Percentiles rank a stretch among this genome's conserved stretches.
These are phyloP conservation scores for Cerioporus squamosus DNA, from an alignment of 1,284 basidiomycete species.

Conservation along the genomic window DNA sequence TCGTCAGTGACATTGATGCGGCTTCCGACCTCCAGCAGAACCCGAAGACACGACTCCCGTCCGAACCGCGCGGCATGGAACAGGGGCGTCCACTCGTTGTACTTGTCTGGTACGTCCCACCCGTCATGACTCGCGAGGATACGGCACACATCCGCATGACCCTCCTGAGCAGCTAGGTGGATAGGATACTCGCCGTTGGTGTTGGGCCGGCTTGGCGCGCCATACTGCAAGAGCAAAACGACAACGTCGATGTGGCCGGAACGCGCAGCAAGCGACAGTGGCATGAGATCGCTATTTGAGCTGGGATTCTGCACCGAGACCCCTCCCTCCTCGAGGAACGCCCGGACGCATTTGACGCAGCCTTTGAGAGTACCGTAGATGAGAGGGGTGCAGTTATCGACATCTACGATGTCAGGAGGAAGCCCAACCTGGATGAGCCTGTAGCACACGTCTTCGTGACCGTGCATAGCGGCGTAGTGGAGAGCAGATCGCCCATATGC, in stretches of 20 bases:
- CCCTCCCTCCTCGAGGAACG: constrained; percentile 72
- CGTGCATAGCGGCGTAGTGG: constrained; percentile 97
- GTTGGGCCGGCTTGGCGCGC: constrained; percentile 84
- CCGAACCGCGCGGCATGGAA: constrained; percentile 96
- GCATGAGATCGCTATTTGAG: constrained; percentile 77
- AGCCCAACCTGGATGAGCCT: constrained; percentile 76
- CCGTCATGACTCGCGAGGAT: constrained; percentile 79
- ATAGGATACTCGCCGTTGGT: constrained; percentile 96
- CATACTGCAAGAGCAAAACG: constrained; percentile 74
- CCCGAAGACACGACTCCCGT: constrained; percentile 74
- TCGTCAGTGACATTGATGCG: constrained; percentile 84
- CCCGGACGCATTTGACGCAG: constrained; percentile 79
- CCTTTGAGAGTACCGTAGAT: constrained; percentile 93
- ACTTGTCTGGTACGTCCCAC: constrained; percentile 93
- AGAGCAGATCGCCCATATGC: constrained; percentile 93
- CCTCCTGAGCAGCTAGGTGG: constrained; percentile 97
- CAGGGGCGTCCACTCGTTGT: constrained; percentile 97
- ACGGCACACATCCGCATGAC: constrained; percentile 84
- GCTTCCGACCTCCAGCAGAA: constrained; percentile 82
- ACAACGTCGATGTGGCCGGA: constrained; percentile 90
- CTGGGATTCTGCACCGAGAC: constrained; percentile 62
- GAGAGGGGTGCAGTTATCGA: constrained; percentile 94
- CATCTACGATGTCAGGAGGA: constrained; percentile 76
- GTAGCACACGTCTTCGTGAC: constrained; percentile 79
- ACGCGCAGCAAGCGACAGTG: constrained; percentile 90